Evolutionary conservation across 73 alveolate species (phyloP), one percentile per base, ranked within the genome.

Genomic region (Halteria grandinella): DNA sequence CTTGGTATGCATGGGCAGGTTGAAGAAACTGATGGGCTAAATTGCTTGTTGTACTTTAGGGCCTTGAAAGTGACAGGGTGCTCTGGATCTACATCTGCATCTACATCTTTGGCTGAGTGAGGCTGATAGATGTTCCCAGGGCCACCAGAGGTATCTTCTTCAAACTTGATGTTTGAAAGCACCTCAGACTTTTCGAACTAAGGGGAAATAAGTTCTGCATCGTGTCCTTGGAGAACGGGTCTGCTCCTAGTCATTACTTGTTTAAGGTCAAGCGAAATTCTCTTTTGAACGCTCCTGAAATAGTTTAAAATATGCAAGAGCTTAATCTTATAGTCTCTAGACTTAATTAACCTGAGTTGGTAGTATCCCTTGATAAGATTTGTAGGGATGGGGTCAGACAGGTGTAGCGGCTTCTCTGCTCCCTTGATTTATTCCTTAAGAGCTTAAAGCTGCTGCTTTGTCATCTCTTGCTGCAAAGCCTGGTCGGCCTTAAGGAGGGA

Each of bases 1-100:
- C 31, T 55, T n/a, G 85, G 85, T n/a, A 54, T 31, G 27, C 52
- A 11, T 15, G 85, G 85, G 52, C 75, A 54, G 1, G 85, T 73
- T 3, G 66, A 18, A 15, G 50, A 53, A 32, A 73, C 36, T n/a
- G 25, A 7, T 2, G 70, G 71, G 54, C 39, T 52, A 37, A 54
- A 73, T 73, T 34, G 4, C 64, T 36, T 73, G 17, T 54, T 48
- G 51, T 73, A 53, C 39, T 73, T 73, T 20, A 20, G 25, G 1
- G 74, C 73, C 28, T 73, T 73, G 10, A 73, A 47, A 55, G 50
- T 73, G 27, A 36, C 33, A 17, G 71, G 69, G 41, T 73, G 85
- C 8, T 20, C 34, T 36, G 21, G 23, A 54, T 36, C 24, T 20
- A 45, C 28, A 47, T 66, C 80, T 5, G 23, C 15, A 45, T 66